A percentile compares a stretch with the other conserved stretches of the same genome.
Conservation (phyloP, 2,329 filamentous ascomycete species). For the Penicillium sp. region DNA sequence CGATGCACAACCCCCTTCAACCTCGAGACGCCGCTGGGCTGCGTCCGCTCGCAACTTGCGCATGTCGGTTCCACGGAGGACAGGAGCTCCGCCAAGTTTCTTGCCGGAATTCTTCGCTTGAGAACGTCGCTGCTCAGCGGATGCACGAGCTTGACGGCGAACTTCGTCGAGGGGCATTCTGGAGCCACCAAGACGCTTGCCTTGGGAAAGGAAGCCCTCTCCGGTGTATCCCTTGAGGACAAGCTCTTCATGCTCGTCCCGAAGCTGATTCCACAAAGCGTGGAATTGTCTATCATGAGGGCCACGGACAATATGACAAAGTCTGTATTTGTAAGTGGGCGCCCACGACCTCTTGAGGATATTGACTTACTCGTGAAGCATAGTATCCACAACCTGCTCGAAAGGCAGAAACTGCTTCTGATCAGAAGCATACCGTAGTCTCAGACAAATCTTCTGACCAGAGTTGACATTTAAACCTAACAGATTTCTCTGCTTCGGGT, state of each 20-base stretch:
- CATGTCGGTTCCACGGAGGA: constrained; percentile 63
- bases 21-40: constrained; percentile 64
- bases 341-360: too few species aligned
- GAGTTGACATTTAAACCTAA: constrained; percentile 77
- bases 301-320: constrained; percentile 81
- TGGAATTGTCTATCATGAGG: constrained; percentile 83
- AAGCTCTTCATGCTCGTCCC: constrained; percentile 78
- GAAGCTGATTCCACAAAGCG: constrained; percentile 81
- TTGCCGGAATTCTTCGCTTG: constrained; percentile 64
- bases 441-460: constrained; percentile 76
- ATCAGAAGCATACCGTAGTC: constrained; percentile 74
- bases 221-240: constrained; percentile 82
- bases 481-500: constrained; percentile 69
- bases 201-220: constrained; percentile 78
- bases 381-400: constrained; percentile 80
- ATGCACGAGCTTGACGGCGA: constrained; percentile 67
- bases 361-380: constrained; percentile 72
- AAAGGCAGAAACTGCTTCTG: constrained; percentile 73
- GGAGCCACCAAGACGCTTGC: constrained; percentile 68
- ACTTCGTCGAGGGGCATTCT: constrained; percentile 69
- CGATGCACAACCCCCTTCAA: constrained; percentile 72
- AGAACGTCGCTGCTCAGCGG: constrained; percentile 67
- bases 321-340: constrained; percentile 35
- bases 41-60: constrained; percentile 70
- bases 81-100: constrained; percentile 64